Percentiles rank a stretch among this genome's conserved stretches.
These are phyloP conservation scores for Microbotryum lychnidis-dioicae DNA, from an alignment of 1,284 basidiomycete genomes.

Conservation along the genomic window DNA sequence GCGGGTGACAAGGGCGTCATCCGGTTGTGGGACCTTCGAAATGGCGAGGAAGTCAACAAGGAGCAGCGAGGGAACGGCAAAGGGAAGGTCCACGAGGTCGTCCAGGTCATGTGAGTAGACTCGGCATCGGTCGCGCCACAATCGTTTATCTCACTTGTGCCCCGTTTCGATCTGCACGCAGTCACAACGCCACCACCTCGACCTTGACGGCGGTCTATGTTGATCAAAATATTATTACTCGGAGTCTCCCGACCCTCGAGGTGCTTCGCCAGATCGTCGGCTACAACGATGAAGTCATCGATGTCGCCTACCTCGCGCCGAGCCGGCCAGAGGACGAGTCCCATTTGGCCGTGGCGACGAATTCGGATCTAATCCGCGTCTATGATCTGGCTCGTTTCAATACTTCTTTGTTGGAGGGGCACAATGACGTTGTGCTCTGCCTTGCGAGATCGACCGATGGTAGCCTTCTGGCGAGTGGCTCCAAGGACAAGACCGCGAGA, in stretches of 20 bases:
- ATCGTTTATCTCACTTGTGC: not conserved
- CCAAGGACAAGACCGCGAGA: slow-evolving; percentile 82
- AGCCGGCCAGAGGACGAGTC: slow-evolving; percentile 46
- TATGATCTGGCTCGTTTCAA: slow-evolving; percentile 61
- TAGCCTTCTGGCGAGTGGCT: slow-evolving; percentile 72
- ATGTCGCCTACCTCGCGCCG: slow-evolving; percentile 59
- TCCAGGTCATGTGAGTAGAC: slow-evolving; percentile 29
- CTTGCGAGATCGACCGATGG: slow-evolving; percentile 64
- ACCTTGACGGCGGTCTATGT: slow-evolving; percentile 83
- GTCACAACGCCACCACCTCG: slow-evolving; percentile 57
- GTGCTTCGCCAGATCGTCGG: slow-evolving; percentile 83
- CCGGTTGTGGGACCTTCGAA: slow-evolving; percentile 70
- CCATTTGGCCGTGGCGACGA: slow-evolving; percentile 86
- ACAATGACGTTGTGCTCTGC: slow-evolving; percentile 83
- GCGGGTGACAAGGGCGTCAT: slow-evolving; percentile 79
- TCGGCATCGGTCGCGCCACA: not conserved
- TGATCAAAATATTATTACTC: slow-evolving; percentile 91
- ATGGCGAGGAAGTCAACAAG: slow-evolving; percentile 56
- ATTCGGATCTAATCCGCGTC: slow-evolving; percentile 82
- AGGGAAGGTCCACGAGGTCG: slow-evolving; percentile 33
- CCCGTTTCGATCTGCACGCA: slow-evolving; percentile 38
- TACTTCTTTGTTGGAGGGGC: slow-evolving; percentile 73
- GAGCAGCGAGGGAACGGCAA: slow-evolving; percentile 1
- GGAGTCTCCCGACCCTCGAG: slow-evolving; percentile 57
- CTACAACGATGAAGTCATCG: slow-evolving; percentile 97